phyloP scores from a whole-genome alignment of 495 filamentous ascomycete species.

The Ascodesmis nigricans region DNA sequence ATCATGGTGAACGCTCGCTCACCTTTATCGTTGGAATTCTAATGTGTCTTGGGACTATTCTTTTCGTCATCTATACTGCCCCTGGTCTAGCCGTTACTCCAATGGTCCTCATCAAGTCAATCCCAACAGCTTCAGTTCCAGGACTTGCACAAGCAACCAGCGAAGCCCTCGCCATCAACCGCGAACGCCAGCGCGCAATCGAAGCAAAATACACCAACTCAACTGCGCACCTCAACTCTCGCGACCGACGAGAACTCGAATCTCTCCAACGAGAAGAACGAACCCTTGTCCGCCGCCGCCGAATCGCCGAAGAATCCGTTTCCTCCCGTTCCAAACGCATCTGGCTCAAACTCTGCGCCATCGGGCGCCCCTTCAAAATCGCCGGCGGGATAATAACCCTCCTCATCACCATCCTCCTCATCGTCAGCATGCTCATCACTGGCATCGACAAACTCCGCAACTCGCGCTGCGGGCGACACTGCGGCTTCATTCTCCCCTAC shows the following conservation, averaged over 20 bases:
- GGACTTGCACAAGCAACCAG: constrained; percentile 51
- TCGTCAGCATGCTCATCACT: constrained; percentile 84
- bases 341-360: constrained; percentile 56
- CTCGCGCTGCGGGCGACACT: constrained; percentile 70
- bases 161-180: constrained; percentile 59
- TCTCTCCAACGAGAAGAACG: constrained; percentile 70
- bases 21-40: constrained; percentile 73
- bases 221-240: constrained; percentile 42
- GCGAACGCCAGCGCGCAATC: constrained; percentile 74
- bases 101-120: constrained; percentile 71
- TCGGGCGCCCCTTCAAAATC: constrained; percentile 65
- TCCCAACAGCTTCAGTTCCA: constrained; percentile 57
- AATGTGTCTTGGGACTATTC: constrained; percentile 58
- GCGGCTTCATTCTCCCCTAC: constrained; percentile 81
- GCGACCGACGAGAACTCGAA: constrained; percentile 76
- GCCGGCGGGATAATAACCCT: constrained; percentile 62
- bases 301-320: constrained; percentile 53
- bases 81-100: constrained; percentile 76
- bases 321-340: constrained; percentile 41
- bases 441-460: constrained; percentile 91
- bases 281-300: constrained; percentile 72
- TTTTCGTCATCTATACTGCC: constrained; percentile 76
- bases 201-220: constrained; percentile 44
- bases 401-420: constrained; percentile 45
- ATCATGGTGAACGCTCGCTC: constrained; percentile 78